Evolutionary conservation across 352 stramenopile genomes (phyloP).

Genomic region (Globisporangium spiculum): DNA sequence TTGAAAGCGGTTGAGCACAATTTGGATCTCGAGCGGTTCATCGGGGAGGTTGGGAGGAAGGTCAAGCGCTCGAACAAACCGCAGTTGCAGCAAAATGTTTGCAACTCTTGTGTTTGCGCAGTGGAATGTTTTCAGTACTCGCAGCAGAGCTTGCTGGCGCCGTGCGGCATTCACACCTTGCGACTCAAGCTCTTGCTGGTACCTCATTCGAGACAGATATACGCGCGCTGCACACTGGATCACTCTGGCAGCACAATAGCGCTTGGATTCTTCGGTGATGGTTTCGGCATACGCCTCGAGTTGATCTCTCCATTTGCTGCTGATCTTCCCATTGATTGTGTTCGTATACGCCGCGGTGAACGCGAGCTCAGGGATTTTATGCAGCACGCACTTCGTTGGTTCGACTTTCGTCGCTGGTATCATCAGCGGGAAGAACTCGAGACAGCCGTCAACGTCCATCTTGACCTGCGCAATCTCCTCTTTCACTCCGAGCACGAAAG

Average conservation of each 20-base stretch:
- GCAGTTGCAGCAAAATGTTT: conserved; percentile 66
- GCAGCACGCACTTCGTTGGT: conserved; percentile 47
- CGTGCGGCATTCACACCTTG: conserved; percentile 66
- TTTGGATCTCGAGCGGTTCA: conserved; percentile 58
- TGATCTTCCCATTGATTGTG: conserved; percentile 40
- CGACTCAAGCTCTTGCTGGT: conserved; percentile 60
- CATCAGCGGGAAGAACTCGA: conserved; percentile 78
- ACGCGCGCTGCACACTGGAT: conserved; percentile 75
- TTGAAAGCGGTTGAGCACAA: conserved; percentile 53
- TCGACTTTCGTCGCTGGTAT: conserved; percentile 61
- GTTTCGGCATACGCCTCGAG: conserved; percentile 60
- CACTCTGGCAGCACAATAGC: conserved; percentile 57
- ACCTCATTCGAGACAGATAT: conserved; percentile 59
- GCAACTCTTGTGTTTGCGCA: conserved; percentile 67
- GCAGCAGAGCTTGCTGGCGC: conserved; percentile 52
- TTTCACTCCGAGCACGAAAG: conserved; percentile 59
- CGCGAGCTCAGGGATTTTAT: conserved; percentile 54
- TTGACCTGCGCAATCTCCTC: conserved; percentile 75
- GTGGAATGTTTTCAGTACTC: conserved; percentile 45
- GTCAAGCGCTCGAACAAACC: conserved; percentile 54
- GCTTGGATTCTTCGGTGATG: conserved; percentile 64
- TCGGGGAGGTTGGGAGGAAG: conserved; percentile 49
- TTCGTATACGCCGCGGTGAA: conserved; percentile 52
- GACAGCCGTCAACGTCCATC: conserved; percentile 69
- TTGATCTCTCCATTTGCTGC: conserved; percentile 41